These are phyloP conservation scores for Microbotryum scabiosae DNA, from an alignment of 1,284 basidiomycete species.

Conservation along the genomic window DNA sequence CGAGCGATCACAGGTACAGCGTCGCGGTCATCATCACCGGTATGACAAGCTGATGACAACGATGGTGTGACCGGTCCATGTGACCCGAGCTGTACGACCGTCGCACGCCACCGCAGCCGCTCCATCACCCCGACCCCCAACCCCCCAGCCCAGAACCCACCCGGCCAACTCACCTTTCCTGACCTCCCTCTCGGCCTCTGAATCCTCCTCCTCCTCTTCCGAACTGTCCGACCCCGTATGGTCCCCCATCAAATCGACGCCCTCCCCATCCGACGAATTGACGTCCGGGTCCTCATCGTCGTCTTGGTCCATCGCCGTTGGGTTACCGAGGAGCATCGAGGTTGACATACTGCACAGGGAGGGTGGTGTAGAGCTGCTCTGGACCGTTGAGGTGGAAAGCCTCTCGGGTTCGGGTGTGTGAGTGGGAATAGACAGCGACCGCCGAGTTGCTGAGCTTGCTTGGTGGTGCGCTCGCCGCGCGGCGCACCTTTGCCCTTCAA, in stretches of 20 bases:
- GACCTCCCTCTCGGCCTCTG: constrained; percentile 64
- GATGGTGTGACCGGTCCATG: too few species aligned
- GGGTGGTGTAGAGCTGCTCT: too few species aligned
- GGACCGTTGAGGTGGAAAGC: too few species aligned
- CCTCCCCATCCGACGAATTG: constrained; percentile 26
- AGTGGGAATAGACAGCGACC: too few species aligned
- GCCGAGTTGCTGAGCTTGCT: too few species aligned
- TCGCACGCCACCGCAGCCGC: background rate
- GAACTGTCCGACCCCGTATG: constrained; percentile 52
- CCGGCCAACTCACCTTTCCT: constrained; percentile 48
- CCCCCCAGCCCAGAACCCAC: too few species aligned
- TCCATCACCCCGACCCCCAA: background rate
- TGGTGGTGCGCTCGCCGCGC: too few species aligned
- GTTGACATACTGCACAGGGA: too few species aligned
- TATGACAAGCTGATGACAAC: background rate
- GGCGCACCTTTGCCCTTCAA: too few species aligned
- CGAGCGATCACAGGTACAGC: background rate
- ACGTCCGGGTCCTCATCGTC: constrained; percentile 21
- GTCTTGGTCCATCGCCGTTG: constrained; percentile 12
- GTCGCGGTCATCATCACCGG: background rate
- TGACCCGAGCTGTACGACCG: background rate
- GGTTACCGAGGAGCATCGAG: background rate
- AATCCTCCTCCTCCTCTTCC: constrained; percentile 74
- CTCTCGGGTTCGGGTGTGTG: too few species aligned
- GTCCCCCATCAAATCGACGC: constrained; percentile 28